Percentiles rank a stretch among this genome's conserved stretches.
Conservation (phyloP, 2,329 filamentous ascomycete genomes). For the Aspergillus floridensis region DNA sequence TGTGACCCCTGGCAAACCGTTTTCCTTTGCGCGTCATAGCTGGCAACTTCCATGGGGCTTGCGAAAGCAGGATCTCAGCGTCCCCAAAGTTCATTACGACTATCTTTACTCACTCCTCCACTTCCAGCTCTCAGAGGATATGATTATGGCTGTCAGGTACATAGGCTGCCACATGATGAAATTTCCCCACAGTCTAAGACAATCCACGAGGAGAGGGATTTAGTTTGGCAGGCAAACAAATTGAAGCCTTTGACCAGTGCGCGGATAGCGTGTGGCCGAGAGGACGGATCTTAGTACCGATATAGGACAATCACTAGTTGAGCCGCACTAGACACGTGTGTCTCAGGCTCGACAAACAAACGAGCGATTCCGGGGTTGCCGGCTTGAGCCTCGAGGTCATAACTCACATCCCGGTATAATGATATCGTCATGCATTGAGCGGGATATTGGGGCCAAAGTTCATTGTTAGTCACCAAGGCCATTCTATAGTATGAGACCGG, state of each 20-base stretch:
- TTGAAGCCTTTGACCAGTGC: background rate
- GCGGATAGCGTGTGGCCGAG: background rate
- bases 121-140: background rate
- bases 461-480: background rate
- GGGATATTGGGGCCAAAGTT: background rate
- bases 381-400: background rate
- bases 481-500: background rate
- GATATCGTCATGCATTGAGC: background rate
- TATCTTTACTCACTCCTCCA: background rate
- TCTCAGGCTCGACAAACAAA: background rate
- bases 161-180: background rate
- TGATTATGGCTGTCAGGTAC: background rate
- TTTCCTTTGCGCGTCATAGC: background rate
- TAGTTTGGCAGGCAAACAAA: background rate
- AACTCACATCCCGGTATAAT: background rate
- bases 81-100: background rate
- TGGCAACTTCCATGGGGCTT: background rate
- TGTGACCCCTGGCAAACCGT: background rate
- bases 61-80: background rate
- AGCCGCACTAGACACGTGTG: background rate
- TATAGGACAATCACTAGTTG: background rate
- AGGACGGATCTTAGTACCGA: background rate
- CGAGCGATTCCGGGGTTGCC: too few species aligned
- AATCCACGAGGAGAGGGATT: background rate
- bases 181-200: background rate